These are phyloP conservation scores for Candida tibetensis DNA, from an alignment of 805 yeast species.

Conservation along the genomic window DNA sequence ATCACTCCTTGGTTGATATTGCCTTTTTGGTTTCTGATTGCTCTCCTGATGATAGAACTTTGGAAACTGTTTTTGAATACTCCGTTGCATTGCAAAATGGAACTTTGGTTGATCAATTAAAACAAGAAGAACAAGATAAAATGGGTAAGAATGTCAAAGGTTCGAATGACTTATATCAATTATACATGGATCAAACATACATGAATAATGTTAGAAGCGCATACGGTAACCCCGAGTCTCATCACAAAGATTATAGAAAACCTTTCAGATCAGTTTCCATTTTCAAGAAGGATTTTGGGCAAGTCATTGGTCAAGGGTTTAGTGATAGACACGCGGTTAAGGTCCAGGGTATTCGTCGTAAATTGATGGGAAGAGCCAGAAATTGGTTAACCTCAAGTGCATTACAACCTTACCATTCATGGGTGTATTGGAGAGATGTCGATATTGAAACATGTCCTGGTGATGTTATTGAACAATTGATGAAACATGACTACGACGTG, in stretches of 20 bases:
- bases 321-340: conserved; percentile 81
- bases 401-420: conserved; percentile 76
- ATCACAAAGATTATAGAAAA: conserved; percentile 55
- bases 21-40: conserved; percentile 83
- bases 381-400: conserved; percentile 79
- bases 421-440: conserved; percentile 92
- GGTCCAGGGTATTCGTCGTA: conserved; percentile 80
- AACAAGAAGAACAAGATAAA: conserved; percentile 37
- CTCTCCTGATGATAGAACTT: conserved; percentile 61
- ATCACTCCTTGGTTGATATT: conserved; percentile 73
- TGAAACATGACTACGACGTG: conserved; percentile 67
- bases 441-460: conserved; percentile 84
- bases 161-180: conserved; percentile 59
- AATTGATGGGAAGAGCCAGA: conserved; percentile 83
- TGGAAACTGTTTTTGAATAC: conserved; percentile 63
- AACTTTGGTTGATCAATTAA: conserved; percentile 50
- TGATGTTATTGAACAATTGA: conserved; percentile 66
- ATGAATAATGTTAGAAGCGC: conserved; percentile 55
- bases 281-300: conserved; percentile 80
- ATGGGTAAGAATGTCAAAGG: conserved; percentile 44
- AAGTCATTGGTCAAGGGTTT: conserved; percentile 80
- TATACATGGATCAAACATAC: conserved; percentile 67
- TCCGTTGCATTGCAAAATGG: conserved; percentile 71
- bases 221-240: conserved; percentile 55
- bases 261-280: conserved; percentile 81